phyloP scores from a whole-genome alignment of 2,329 filamentous ascomycete species.

The Botrytis cinerea region DNA sequence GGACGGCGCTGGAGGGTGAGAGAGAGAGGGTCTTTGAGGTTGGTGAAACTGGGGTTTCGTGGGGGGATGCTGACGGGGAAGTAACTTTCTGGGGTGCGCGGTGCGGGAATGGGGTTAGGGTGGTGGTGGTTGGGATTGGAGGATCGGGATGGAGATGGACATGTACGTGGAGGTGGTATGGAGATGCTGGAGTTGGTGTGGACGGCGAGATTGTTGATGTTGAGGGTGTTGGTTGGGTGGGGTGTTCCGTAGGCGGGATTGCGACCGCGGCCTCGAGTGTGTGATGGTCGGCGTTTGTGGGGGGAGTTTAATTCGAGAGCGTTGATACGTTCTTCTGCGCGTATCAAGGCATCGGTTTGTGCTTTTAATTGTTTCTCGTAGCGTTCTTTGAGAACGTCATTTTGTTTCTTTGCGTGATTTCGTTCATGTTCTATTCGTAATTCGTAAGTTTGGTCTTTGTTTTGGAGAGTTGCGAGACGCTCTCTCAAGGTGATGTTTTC shows the following conservation, averaged over 20 bases:
- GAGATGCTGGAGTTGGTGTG: neutral
- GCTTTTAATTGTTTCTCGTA: slow-evolving; percentile 30
- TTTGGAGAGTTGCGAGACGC: slow-evolving; percentile 30
- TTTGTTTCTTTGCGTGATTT: slow-evolving; percentile 32
- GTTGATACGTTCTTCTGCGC: slow-evolving; percentile 27
- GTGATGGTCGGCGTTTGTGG: slow-evolving; percentile 16
- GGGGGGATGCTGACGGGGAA: slow-evolving; percentile 1
- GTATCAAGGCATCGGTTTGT: slow-evolving; percentile 22
- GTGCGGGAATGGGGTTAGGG: neutral
- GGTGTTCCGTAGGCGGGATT: slow-evolving; percentile 11
- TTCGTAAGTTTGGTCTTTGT: slow-evolving; percentile 29
- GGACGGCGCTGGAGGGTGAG: slow-evolving; percentile 9
- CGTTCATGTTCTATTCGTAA: slow-evolving; percentile 31
- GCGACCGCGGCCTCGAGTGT: slow-evolving; percentile 30
- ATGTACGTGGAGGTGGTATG: no score
- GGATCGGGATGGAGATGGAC: neutral
- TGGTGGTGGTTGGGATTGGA: neutral
- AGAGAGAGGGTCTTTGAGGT: slow-evolving; percentile 1
- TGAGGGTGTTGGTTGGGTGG: slow-evolving; percentile 21
- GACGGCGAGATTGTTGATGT: slow-evolving; percentile 1
- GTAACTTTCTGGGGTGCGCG: slow-evolving; percentile 1
- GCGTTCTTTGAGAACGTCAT: slow-evolving; percentile 31
- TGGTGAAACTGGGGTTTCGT: slow-evolving; percentile 23
- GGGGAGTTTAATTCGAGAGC: slow-evolving; percentile 22
- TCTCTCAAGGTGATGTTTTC: slow-evolving; percentile 29